Conservation (phyloP, 1,284 basidiomycete species). For the Puccinia hordei region DNA sequence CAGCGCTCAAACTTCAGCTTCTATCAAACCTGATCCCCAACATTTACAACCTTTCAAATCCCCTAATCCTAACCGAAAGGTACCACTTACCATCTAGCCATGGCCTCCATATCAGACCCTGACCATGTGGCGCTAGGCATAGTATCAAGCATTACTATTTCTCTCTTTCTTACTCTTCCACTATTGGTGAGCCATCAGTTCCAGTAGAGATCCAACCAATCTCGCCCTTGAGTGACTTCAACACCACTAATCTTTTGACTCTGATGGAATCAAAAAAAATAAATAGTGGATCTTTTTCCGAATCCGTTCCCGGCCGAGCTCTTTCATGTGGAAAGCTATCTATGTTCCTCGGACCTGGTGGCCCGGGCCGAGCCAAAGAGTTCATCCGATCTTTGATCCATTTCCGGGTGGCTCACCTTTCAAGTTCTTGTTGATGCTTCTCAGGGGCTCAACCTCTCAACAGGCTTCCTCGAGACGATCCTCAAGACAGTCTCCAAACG, state of each 20-base stretch:
- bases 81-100: neutral
- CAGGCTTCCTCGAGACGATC: neutral
- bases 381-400: conserved; percentile 24
- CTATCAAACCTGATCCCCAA: too few species aligned
- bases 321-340: conserved; percentile 28
- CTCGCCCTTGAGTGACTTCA: neutral
- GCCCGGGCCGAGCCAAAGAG: conserved; percentile 15
- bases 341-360: conserved; percentile 44
- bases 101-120: neutral
- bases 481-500: neutral
- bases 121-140: conserved; percentile 5
- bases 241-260: neutral
- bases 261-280: neutral
- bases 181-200: neutral
- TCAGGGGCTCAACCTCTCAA: neutral
- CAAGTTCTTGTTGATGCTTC: conserved; percentile 20
- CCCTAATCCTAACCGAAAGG: too few species aligned
- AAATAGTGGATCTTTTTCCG: conserved; percentile 25
- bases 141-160: conserved; percentile 2
- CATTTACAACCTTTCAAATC: too few species aligned
- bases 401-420: conserved; percentile 11
- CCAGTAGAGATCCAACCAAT: neutral
- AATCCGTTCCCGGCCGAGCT: conserved; percentile 9
- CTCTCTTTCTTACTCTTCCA: neutral
- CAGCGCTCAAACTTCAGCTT: too few species aligned